phyloP scores from a whole-genome alignment of 2,329 filamentous ascomycete genomes.

The Ploettnerulaceae sp. region DNA sequence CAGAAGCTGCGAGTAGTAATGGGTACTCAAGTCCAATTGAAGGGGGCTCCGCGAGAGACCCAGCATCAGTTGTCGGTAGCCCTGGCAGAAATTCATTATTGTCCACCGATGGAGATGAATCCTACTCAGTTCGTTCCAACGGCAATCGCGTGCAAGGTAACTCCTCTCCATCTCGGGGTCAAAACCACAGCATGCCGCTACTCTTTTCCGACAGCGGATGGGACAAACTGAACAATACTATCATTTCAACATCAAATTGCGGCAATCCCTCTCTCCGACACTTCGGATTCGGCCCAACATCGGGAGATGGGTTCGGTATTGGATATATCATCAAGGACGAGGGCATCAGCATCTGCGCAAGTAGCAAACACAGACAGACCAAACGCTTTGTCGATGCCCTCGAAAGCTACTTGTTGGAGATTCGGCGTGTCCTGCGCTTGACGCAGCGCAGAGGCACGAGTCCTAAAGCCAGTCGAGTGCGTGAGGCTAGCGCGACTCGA shows the following conservation, averaged over 20 bases:
- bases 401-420: slow-evolving; percentile 86
- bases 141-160: slow-evolving; percentile 42
- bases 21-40: slow-evolving; percentile 56
- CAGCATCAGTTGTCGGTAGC: slow-evolving; percentile 45
- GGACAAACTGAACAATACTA: slow-evolving; percentile 92
- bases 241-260: slow-evolving; percentile 96
- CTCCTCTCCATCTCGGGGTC: slow-evolving; percentile 47
- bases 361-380: slow-evolving; percentile 91
- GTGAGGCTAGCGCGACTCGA: slow-evolving; percentile 48
- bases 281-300: slow-evolving; percentile 94
- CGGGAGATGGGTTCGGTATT: slow-evolving; percentile 91
- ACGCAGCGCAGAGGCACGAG: slow-evolving; percentile 50
- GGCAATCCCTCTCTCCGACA: slow-evolving; percentile 92
- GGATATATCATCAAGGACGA: slow-evolving; percentile 99
- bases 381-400: slow-evolving; percentile 83
- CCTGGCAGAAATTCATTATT: slow-evolving; percentile 48
- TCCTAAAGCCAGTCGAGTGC: slow-evolving; percentile 50
- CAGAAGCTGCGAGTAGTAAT: slow-evolving; percentile 51
- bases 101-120: slow-evolving; percentile 38
- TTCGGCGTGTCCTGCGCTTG: slow-evolving; percentile 75
- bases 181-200: slow-evolving; percentile 57
- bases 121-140: slow-evolving; percentile 33
- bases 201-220: slow-evolving; percentile 87
- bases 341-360: slow-evolving; percentile 82
- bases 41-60: slow-evolving; percentile 44